Conservation (phyloP, 176 grass and related monocot genomes). For the barley (Hordeum vulgare) region DNA sequence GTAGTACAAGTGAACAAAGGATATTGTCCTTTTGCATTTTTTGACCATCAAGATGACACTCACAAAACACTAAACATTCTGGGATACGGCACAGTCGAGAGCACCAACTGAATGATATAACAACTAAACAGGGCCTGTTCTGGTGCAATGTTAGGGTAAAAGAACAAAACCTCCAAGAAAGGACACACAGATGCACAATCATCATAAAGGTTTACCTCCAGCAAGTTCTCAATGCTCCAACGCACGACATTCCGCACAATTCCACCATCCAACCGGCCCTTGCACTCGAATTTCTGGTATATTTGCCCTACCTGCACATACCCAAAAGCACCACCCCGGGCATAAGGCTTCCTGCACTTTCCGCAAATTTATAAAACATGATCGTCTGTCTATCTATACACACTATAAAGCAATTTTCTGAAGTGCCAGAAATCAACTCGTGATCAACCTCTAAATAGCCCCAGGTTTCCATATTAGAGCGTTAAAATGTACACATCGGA, state of each 20-base stretch:
- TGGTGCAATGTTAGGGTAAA: background rate
- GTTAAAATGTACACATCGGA: background rate
- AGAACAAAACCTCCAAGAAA: background rate
- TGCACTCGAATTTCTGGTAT: conserved; percentile 97
- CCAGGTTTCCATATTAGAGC: background rate
- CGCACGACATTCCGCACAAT: conserved; percentile 81
- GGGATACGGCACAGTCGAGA: background rate
- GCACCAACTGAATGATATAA: background rate
- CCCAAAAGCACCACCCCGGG: background rate
- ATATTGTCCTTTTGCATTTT: background rate
- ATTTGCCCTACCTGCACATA: conserved; percentile 75
- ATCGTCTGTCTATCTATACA: background rate
- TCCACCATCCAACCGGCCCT: conserved; percentile 52
- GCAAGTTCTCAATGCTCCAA: conserved; percentile 76
- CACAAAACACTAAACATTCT: background rate
- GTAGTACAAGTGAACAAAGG: background rate
- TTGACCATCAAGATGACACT: background rate
- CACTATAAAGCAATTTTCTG: background rate
- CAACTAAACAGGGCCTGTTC: background rate
- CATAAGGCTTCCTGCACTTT: background rate
- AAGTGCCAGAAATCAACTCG: background rate
- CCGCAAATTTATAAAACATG: background rate
- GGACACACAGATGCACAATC: background rate
- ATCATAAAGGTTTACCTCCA: conserved; percentile 55
- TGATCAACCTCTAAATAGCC: background rate